These are phyloP conservation scores for Gossypium aridum DNA, from an alignment of 441 rosid genomes.

Conservation along the genomic window DNA sequence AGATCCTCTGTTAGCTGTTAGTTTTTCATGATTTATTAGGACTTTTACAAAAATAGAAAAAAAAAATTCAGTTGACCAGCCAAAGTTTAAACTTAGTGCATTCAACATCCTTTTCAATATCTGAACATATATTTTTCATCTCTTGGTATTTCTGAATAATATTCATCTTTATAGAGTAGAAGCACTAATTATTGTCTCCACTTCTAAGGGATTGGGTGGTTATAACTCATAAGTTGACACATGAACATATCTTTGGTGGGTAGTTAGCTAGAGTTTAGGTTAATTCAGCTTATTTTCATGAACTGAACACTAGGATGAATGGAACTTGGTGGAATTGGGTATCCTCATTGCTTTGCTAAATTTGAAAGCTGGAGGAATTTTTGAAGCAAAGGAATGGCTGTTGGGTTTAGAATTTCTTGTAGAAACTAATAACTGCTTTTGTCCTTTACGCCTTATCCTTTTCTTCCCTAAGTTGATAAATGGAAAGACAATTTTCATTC, in stretches of 20 bases:
- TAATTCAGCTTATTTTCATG: neutral
- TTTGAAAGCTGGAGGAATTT: neutral
- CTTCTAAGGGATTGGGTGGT: neutral
- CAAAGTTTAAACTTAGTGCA: neutral
- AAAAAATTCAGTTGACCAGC: neutral
- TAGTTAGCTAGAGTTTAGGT: neutral
- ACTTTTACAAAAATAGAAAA: neutral
- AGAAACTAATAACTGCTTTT: neutral
- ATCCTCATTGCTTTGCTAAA: neutral
- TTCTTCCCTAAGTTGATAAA: neutral
- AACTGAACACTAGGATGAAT: neutral
- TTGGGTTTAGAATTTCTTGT: neutral
- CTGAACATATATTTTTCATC: neutral
- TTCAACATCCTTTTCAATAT: neutral
- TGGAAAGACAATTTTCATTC: neutral
- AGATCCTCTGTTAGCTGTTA: neutral
- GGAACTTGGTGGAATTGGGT: neutral
- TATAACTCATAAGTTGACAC: neutral
- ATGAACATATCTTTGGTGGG: neutral
- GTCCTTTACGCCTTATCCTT: neutral
- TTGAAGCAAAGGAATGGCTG: constrained; percentile 1
- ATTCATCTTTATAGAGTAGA: neutral
- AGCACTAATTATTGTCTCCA: neutral
- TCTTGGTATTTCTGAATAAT: neutral
- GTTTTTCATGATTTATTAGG: neutral